phyloP scores from a whole-genome alignment of 1,284 basidiomycete species.

The Ustilago tritici region DNA sequence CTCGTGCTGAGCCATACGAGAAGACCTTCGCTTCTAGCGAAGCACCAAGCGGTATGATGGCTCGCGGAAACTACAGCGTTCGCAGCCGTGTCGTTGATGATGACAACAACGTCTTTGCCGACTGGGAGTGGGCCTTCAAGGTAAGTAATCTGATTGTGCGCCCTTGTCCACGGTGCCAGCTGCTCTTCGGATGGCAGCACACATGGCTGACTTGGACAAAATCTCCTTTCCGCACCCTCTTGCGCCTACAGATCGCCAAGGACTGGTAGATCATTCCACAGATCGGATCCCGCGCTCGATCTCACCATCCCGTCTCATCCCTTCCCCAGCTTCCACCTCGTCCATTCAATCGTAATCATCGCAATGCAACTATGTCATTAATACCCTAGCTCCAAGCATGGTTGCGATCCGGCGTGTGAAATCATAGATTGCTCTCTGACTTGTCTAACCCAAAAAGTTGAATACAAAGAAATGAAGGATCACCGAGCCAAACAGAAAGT shows the following conservation, averaged over 20 bases:
- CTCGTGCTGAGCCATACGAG: conserved; percentile 65
- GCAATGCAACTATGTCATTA: conserved; percentile 27
- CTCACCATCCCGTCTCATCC: neutral
- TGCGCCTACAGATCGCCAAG: conserved; percentile 47
- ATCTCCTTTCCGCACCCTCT: neutral
- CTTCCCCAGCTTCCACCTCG: neutral
- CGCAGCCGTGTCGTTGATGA: conserved; percentile 85
- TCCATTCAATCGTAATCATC: conserved; percentile 10
- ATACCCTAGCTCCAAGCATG: neutral
- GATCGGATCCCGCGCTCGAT: neutral
- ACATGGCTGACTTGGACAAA: neutral
- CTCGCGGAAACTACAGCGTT: conserved; percentile 82
- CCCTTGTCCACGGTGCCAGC: neutral
- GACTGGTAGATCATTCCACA: conserved; percentile 45
- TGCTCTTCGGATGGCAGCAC: neutral
- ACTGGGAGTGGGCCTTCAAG: conserved; percentile 73
- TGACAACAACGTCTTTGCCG: conserved; percentile 75
- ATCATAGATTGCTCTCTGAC: neutral
- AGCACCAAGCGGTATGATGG: conserved; percentile 77
- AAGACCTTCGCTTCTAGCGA: conserved; percentile 71
- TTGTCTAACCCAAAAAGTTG: conserved; percentile 84
- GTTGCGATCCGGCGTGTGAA: neutral
- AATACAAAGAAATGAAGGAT: conserved; percentile 98
- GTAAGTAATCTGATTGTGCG: conserved; percentile 16
- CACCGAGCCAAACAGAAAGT: conserved; percentile 92